Evolutionary conservation across 2,329 filamentous ascomycete genomes (phyloP).

Genomic region (Aspergillus japonicus): DNA sequence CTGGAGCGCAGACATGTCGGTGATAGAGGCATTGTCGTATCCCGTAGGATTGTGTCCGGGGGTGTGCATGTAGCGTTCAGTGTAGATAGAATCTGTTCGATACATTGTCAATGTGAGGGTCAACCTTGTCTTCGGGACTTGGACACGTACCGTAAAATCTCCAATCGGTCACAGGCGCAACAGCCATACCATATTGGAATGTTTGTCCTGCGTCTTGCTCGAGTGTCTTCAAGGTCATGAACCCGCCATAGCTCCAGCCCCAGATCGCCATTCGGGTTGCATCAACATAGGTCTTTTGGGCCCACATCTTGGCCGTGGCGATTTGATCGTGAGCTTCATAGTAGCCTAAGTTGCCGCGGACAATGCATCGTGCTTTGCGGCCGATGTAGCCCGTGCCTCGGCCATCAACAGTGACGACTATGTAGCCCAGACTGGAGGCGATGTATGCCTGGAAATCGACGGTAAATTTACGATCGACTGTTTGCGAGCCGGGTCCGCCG

Average conservation of each 20-base stretch:
- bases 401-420: constrained; percentile 92
- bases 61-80: constrained; percentile 84
- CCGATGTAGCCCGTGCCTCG: constrained; percentile 90
- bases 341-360: constrained; percentile 79
- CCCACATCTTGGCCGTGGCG: constrained; percentile 80
- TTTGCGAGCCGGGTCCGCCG: constrained; percentile 89
- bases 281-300: constrained; percentile 79
- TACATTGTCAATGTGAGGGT: neutral
- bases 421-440: constrained; percentile 80
- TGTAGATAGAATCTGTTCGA: constrained; percentile 36
- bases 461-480: constrained; percentile 73
- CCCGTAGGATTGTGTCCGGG: constrained; percentile 77
- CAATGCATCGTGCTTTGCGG: constrained; percentile 74
- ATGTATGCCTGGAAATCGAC: constrained; percentile 91
- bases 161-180: constrained; percentile 98
- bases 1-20: constrained; percentile 69
- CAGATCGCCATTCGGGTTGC: constrained; percentile 81
- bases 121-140: neutral
- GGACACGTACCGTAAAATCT: constrained; percentile 68
- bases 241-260: constrained; percentile 98
- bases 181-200: constrained; percentile 96
- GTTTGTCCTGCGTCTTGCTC: constrained; percentile 86
- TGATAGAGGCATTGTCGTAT: constrained; percentile 73
- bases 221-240: constrained; percentile 90
- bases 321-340: constrained; percentile 91